These are phyloP conservation scores for Mallotus nudiflorus DNA, from an alignment of 345 rosid species.

Conservation along the genomic window DNA sequence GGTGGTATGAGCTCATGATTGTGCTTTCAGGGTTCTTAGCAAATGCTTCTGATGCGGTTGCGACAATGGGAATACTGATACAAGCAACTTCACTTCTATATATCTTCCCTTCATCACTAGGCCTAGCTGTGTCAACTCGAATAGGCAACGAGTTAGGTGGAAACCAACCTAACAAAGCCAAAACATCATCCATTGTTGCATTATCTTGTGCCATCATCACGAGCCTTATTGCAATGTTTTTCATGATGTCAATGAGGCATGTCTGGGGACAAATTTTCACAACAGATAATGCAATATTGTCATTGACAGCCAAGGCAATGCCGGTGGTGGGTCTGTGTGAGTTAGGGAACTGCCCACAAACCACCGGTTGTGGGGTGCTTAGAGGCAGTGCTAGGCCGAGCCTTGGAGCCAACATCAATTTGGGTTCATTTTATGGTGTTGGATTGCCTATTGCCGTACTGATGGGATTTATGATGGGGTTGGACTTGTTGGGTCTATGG, in stretches of 20 bases:
- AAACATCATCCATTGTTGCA: conserved; percentile 35
- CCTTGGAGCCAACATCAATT: conserved; percentile 46
- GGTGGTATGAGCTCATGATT: conserved; percentile 70
- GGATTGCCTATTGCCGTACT: conserved; percentile 47
- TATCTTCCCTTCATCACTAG: conserved; percentile 49
- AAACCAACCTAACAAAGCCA: conserved; percentile 35
- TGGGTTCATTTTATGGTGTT: conserved; percentile 49
- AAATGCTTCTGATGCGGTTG: conserved; percentile 46
- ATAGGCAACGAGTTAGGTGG: conserved; percentile 56
- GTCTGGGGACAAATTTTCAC: conserved; percentile 51
- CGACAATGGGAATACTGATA: conserved; percentile 54
- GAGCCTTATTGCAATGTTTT: conserved; percentile 35
- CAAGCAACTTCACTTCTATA: conserved; percentile 53
- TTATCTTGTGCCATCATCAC: conserved; percentile 37
- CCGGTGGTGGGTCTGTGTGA: conserved; percentile 56
- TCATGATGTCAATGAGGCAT: conserved; percentile 39
- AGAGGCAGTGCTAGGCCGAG: conserved; percentile 57
- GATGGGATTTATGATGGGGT: conserved; percentile 36
- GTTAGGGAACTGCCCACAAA: conserved; percentile 60
- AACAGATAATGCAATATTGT: conserved; percentile 35
- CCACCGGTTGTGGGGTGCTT: conserved; percentile 52
- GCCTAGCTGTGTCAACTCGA: conserved; percentile 48
- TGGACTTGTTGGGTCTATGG: conserved; percentile 51
- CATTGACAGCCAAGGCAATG: conserved; percentile 42
- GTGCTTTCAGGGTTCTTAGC: conserved; percentile 44